Evolutionary conservation across 805 yeast species (phyloP), one percentile per base, ranked within the genome.

Genomic region (Suhomyces pyralidae): DNA sequence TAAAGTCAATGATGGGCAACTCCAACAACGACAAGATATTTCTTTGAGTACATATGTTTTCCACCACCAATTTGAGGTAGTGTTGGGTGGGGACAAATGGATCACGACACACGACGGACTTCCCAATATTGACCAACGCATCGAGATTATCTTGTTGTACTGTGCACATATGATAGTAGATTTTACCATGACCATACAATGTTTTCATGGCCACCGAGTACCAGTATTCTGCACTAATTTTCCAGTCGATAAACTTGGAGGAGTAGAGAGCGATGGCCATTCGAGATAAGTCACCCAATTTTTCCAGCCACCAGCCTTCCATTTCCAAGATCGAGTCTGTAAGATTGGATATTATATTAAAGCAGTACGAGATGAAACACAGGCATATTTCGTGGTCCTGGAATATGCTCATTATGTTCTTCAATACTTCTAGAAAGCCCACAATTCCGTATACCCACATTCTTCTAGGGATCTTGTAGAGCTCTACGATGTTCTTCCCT

Each of bases 361-460:
- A 86, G 28, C 90, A 86, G 65, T 86, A 84, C 0, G 87, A 78
- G 28, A 86, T 86, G 61, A 86, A 87, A 56, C 90, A 86, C 52
- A 85, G 82, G 62, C 90, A 86, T 14, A 87, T 85, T 62, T 86
- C 92, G 59, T 88, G 92, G 58, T 87, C 92, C 61, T 82, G 82
- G 61, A 85, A 86, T 20, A 86, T 82, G 17, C 86, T 84, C 55
- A 84, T 82, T 46, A 87, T 86, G 65, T 86, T 87, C 63, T 87
- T 87, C 61, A 87, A 70, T 6, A 87, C 90, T 64, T 87, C 94
- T 48, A 87, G 68, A 59, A 88, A 86, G 17, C 92, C 89, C 14
- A 88, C 92, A 12, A 89, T 83, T 24, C 96, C 96, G 65, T 88
- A 88, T 7, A 88, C 92, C 94, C 94, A 88, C 75, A 88, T 76